Conservation (phyloP, 345 rosid species). For the Syzygium grande region DNA sequence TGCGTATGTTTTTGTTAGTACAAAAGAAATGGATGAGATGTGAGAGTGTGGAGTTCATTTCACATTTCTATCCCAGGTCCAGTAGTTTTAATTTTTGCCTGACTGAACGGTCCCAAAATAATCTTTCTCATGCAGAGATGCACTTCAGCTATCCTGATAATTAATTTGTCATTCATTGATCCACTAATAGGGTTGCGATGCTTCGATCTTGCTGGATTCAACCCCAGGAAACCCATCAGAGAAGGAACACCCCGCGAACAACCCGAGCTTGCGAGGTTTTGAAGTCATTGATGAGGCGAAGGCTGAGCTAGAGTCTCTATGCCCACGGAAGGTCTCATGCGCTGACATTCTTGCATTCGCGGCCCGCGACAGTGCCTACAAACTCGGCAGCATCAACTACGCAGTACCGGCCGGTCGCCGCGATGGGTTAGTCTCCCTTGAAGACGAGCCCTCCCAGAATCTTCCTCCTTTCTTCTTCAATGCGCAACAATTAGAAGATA, state of each 20-base stretch:
- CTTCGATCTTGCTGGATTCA: slow-evolving; percentile 8
- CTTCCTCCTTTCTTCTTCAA: slow-evolving; percentile 7
- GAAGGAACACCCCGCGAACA: slow-evolving; percentile 8
- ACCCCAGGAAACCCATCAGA: slow-evolving; percentile 1
- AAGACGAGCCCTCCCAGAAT: background rate
- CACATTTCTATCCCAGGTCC: background rate
- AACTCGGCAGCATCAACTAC: slow-evolving; percentile 6
- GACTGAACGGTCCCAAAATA: too few species aligned
- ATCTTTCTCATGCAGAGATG: background rate
- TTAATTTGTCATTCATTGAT: background rate
- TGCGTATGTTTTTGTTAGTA: background rate
- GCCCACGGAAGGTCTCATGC: slow-evolving; percentile 4
- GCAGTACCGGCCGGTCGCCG: slow-evolving; percentile 12
- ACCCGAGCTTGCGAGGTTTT: slow-evolving; percentile 7
- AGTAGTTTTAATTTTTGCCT: too few species aligned
- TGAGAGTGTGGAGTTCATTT: background rate
- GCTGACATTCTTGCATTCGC: slow-evolving; percentile 4
- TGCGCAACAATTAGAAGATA: background rate
- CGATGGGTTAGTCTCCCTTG: slow-evolving; percentile 1
- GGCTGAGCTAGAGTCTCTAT: background rate
- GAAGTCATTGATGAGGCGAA: slow-evolving; percentile 10
- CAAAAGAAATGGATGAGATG: background rate
- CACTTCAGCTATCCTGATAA: background rate
- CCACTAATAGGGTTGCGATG: slow-evolving; percentile 15
- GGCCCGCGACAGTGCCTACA: slow-evolving; percentile 3